Conservation (phyloP, 805 yeast species). For the Ogataea angusta region DNA sequence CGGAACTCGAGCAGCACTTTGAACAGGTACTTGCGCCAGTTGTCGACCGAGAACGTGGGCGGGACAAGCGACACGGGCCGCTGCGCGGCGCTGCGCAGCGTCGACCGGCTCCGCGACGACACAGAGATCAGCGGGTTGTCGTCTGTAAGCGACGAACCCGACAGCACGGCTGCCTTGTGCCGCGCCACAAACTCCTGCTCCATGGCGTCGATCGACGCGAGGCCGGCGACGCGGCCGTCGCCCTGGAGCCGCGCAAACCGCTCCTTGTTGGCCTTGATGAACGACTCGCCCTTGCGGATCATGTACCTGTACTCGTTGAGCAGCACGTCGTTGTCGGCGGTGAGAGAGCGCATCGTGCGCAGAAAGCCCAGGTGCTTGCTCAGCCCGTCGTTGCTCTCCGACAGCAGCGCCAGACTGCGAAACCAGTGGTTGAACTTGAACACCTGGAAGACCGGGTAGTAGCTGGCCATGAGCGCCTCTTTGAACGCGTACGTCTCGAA, state of each 20-base stretch:
- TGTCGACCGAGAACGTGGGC: conserved; percentile 22
- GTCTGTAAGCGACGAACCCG: conserved; percentile 22
- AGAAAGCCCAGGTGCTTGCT: conserved; percentile 16
- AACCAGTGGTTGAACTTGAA: conserved; percentile 24
- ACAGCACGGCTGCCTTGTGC: conserved; percentile 13
- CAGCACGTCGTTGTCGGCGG: conserved; percentile 13
- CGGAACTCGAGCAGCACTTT: conserved; percentile 19
- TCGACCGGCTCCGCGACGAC: conserved; percentile 8
- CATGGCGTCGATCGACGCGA: conserved; percentile 6
- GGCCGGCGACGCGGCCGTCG: conserved; percentile 6
- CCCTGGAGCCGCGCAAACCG: conserved; percentile 11
- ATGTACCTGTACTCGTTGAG: conserved; percentile 18
- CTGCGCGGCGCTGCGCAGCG: not conserved
- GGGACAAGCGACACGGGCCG: conserved; percentile 22
- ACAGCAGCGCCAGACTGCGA: conserved; percentile 17
- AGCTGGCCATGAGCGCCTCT: conserved; percentile 9
- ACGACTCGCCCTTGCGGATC: conserved; percentile 19
- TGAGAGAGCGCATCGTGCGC: conserved; percentile 18
- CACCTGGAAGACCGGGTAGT: conserved; percentile 19
- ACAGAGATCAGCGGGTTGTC: conserved; percentile 23
- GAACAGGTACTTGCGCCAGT: conserved; percentile 25
- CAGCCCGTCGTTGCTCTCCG: conserved; percentile 15
- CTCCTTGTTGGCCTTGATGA: conserved; percentile 17
- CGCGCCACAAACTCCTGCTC: conserved; percentile 11
- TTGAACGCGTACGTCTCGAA: conserved; percentile 10